Evolutionary conservation across 768 basidiomycete genomes (phyloP).

Genomic region (Lactarius sp.): DNA sequence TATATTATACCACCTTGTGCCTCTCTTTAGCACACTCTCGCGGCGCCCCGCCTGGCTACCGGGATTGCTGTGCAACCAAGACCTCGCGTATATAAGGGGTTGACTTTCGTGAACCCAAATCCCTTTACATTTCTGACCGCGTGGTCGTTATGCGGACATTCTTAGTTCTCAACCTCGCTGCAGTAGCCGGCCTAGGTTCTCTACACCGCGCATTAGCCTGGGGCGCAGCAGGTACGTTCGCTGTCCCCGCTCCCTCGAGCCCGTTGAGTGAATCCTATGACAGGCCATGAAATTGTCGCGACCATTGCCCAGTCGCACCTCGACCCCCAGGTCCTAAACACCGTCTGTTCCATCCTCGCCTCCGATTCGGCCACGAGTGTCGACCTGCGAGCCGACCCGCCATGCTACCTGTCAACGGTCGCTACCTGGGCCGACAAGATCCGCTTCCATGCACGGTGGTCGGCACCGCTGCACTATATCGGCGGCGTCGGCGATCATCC

Average conservation of each 20-base stretch:
- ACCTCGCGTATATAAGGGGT: background rate
- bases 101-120: background rate
- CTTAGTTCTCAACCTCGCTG: background rate
- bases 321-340: slow-evolving; percentile 61
- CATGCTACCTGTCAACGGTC: slow-evolving; percentile 77
- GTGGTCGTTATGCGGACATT: background rate
- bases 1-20: no score
- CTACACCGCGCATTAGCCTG: slow-evolving; percentile 6
- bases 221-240: slow-evolving; percentile 12
- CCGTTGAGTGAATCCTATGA: background rate
- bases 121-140: background rate
- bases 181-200: background rate
- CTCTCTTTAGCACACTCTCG: no score
- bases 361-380: slow-evolving; percentile 26
- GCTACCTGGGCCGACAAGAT: slow-evolving; percentile 86
- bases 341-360: slow-evolving; percentile 68
- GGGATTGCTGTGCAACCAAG: background rate
- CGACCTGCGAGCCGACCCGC: slow-evolving; percentile 31
- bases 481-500: slow-evolving; percentile 76
- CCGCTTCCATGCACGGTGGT: slow-evolving; percentile 54
- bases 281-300: slow-evolving; percentile 89
- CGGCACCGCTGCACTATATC: slow-evolving; percentile 70
- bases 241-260: no score
- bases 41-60: no score
- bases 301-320: slow-evolving; percentile 93